Conservation (phyloP, 192 early-diverging fungal species). For the Pilaira anomala region DNA sequence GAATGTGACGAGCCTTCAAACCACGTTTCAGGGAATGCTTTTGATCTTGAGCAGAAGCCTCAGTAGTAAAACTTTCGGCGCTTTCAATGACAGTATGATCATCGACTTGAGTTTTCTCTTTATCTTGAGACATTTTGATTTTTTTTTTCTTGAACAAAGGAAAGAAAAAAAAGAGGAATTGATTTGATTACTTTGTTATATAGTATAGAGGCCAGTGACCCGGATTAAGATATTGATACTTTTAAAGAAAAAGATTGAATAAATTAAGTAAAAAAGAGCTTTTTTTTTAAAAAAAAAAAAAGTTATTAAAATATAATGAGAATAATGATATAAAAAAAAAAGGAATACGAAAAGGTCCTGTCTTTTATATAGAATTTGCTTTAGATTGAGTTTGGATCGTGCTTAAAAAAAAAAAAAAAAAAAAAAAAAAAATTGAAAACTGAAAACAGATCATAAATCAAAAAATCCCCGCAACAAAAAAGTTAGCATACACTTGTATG, state of each 20-base stretch:
- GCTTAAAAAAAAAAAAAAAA: neutral
- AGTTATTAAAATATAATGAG: neutral
- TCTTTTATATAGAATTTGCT: neutral
- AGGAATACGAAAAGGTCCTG: neutral
- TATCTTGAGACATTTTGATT: conserved; percentile 4
- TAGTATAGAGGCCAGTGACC: conserved; percentile 28
- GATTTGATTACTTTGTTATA: neutral
- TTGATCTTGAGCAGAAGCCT: neutral
- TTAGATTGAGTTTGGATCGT: neutral
- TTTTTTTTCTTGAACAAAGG: neutral
- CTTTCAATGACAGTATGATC: neutral
- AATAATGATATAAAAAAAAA: neutral
- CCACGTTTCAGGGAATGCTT: conserved; percentile 9
- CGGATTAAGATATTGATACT: conserved; percentile 12
- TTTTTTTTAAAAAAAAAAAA: conserved; percentile 10
- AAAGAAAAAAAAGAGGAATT: neutral
- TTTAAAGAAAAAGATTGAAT: conserved; percentile 9
- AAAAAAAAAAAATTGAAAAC: neutral
- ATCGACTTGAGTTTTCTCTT: conserved; percentile 14
- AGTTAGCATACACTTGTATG: no score
- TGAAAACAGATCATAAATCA: neutral
- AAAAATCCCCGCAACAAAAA: neutral
- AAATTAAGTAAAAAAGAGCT: neutral
- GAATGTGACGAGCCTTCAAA: conserved; percentile 32
- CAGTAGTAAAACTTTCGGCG: conserved; percentile 7